These are phyloP conservation scores for Schizothecium vesticola DNA, from an alignment of 495 filamentous ascomycete genomes.

Conservation along the genomic window DNA sequence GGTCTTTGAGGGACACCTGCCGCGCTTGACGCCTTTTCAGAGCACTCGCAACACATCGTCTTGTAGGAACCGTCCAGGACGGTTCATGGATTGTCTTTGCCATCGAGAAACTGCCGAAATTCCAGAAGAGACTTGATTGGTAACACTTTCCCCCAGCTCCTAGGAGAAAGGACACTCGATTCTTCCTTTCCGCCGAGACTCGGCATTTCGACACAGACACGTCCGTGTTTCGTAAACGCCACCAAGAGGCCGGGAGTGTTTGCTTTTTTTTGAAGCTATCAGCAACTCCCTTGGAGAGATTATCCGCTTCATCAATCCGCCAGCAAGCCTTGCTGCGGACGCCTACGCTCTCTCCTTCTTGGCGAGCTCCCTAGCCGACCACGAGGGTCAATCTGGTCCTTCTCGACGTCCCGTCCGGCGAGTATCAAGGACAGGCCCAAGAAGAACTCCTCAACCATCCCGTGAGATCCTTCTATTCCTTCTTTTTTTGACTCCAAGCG, in stretches of 20 bases:
- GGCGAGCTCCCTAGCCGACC: too few relatives aligned
- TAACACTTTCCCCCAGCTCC: neutral
- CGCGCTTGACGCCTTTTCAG: neutral
- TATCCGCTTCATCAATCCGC: too few relatives aligned
- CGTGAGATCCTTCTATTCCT: too few relatives aligned
- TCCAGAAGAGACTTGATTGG: neutral
- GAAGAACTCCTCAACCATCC: too few relatives aligned
- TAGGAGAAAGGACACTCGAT: neutral
- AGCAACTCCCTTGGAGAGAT: too few relatives aligned
- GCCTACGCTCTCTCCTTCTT: too few relatives aligned
- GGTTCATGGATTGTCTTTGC: neutral
- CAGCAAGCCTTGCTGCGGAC: too few relatives aligned
- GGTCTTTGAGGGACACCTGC: neutral
- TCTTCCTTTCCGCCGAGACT: neutral
- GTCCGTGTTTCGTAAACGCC: too few relatives aligned
- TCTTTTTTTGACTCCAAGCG: too few relatives aligned
- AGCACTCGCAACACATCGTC: neutral
- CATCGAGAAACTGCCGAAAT: neutral
- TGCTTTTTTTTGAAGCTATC: too few relatives aligned
- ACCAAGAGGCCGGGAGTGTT: neutral
- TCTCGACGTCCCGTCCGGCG: neutral
- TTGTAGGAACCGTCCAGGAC: neutral
- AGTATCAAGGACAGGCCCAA: too few relatives aligned
- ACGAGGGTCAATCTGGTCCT: neutral
- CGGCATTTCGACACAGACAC: too few relatives aligned